Evolutionary conservation across 169 alveolate genomes (phyloP).

Genomic region (Cystoisospora suis): DNA sequence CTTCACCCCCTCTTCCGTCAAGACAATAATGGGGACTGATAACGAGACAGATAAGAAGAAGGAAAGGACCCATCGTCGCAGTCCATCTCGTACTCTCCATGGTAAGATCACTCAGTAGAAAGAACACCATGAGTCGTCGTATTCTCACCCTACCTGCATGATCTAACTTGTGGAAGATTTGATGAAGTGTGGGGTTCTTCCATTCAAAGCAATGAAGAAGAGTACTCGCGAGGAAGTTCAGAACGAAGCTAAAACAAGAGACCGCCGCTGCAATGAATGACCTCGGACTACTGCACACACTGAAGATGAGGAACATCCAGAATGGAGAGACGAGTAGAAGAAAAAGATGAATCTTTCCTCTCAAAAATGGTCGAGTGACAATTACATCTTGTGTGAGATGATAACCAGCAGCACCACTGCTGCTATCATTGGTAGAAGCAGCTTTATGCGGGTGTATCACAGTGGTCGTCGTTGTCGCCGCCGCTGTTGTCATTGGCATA

Average conservation of each 20-base stretch:
- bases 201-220: constrained; percentile 57
- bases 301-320: constrained; percentile 41
- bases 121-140: too few species aligned
- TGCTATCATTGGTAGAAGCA: neutral
- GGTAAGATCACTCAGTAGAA: too few species aligned
- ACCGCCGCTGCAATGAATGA: constrained; percentile 52
- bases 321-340: constrained; percentile 43
- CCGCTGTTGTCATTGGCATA: too few species aligned
- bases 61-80: too few species aligned
- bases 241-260: constrained; percentile 36
- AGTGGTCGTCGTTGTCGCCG: too few species aligned
- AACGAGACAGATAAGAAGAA: too few species aligned
- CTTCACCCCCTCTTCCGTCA: too few species aligned
- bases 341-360: constrained; percentile 60
- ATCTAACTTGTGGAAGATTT: constrained; percentile 41
- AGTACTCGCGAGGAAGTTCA: constrained; percentile 52
- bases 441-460: too few species aligned
- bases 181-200: constrained; percentile 15
- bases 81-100: too few species aligned
- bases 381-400: constrained; percentile 21
- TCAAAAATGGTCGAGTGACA: constrained; percentile 47
- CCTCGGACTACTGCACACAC: constrained; percentile 52
- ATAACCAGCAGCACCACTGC: neutral
- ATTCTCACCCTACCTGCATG: constrained; percentile 61
- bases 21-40: too few species aligned